Percentiles rank a stretch among this genome's conserved stretches.
Conservation (phyloP, 2,329 filamentous ascomycete species). For the Hypoxylon sp. region DNA sequence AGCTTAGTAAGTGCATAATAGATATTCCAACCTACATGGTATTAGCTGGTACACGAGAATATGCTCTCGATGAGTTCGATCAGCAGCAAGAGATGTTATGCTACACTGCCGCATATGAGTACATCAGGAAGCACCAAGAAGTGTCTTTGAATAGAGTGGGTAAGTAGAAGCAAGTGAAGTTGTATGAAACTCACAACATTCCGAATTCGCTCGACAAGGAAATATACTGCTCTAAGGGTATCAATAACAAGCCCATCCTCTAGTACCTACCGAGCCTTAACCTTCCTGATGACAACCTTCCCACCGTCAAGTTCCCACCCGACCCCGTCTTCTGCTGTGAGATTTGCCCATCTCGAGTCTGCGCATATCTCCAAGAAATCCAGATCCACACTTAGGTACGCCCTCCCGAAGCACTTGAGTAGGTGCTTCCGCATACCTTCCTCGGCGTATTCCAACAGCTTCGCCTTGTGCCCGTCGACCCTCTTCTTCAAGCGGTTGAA, state of each 20-base stretch:
- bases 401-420: slow-evolving; percentile 87
- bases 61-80: background rate
- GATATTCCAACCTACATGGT: background rate
- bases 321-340: slow-evolving; percentile 78
- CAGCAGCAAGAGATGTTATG: background rate
- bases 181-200: slow-evolving; percentile 5
- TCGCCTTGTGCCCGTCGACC: slow-evolving; percentile 85
- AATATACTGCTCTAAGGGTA: slow-evolving; percentile 46
- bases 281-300: slow-evolving; percentile 80
- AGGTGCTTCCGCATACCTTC: slow-evolving; percentile 80
- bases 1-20: background rate
- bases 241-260: slow-evolving; percentile 43
- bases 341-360: slow-evolving; percentile 78
- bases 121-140: background rate
- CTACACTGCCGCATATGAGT: background rate
- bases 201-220: slow-evolving; percentile 17
- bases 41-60: background rate
- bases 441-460: slow-evolving; percentile 86
- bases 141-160: background rate
- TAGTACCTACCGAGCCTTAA: slow-evolving; percentile 58
- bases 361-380: slow-evolving; percentile 78
- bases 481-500: slow-evolving; percentile 80
- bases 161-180: background rate
- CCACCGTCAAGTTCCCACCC: slow-evolving; percentile 86
- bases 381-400: slow-evolving; percentile 82